phyloP scores from a whole-genome alignment of 202 grass and related monocot species.

The Carex sylvatica region DNA sequence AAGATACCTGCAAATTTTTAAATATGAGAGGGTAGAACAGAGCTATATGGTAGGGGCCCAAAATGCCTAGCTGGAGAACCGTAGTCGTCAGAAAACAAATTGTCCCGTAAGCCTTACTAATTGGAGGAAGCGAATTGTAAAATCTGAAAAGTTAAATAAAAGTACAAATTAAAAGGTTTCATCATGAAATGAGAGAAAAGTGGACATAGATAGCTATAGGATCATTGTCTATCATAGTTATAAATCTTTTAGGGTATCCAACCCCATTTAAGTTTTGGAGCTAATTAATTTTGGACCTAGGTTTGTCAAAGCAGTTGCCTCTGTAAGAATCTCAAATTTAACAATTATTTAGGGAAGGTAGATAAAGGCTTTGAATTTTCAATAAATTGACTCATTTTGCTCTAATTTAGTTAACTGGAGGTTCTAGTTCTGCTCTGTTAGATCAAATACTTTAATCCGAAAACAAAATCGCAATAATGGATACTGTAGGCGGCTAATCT shows the following conservation, averaged over 20 bases:
- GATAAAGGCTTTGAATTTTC: not conserved
- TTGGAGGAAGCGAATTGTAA: conserved; percentile 93
- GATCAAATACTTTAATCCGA: not conserved
- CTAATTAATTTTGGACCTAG: not conserved
- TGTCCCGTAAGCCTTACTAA: conserved; percentile 87
- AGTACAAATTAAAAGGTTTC: not conserved
- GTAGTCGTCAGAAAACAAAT: conserved; percentile 64
- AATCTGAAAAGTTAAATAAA: conserved; percentile 57
- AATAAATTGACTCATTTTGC: not conserved
- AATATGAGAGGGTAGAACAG: conserved; percentile 46
- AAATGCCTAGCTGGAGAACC: conserved; percentile 39
- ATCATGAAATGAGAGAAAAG: not conserved
- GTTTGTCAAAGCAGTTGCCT: not conserved
- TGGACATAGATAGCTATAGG: not conserved
- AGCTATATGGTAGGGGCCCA: not conserved
- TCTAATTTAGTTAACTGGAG: not conserved
- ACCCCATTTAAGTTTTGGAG: not conserved
- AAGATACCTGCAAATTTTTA: conserved; percentile 59
- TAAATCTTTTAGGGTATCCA: not conserved
- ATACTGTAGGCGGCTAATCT: not conserved
- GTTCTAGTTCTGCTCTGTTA: not conserved
- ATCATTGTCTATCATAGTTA: not conserved
- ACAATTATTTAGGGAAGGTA: not conserved
- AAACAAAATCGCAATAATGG: not conserved
- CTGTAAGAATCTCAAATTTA: not conserved